Base-by-base conservation (phyloP, 2,329 filamentous ascomycete genomes). In the Allantophomopsis lycopodina region DNA sequence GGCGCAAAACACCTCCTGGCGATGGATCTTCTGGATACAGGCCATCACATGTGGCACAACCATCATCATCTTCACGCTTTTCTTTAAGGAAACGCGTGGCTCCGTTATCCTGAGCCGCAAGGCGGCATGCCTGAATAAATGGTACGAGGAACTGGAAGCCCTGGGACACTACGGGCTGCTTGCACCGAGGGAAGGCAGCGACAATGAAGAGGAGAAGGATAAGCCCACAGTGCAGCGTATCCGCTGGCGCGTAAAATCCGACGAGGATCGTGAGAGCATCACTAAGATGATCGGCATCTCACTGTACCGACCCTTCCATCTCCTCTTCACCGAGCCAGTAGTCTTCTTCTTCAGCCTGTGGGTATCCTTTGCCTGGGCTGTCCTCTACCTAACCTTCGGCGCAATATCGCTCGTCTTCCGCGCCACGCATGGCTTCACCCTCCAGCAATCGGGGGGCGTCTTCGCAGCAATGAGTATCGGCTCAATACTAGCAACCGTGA, bases 21-120 rank as follows among this genome's bases (percentile, higher is more conserved):
- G 84, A 45, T 94, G 87, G 87, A 74, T 88, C 0, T 94, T 93
- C 56, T 94, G 86, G 69, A 68, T 88, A 20, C 88, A 95, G 49
- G 74, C 76, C 7, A 86, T 94, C 35, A 61, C 73, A 16, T 74
- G 78, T 40, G 76, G 66, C 0, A 55, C 76, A 1, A 58, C 91
- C 35, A 71, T 87, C 40, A 48, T 73, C 1, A 60, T 77, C 1
- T 71, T 94, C 16, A 66, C 73, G 10, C 40, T 83, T 5, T 73
- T 85, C 40, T 88, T 94, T 60, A 74, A 76, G 35, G 88, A 95
- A 58, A 94, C 84, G 3, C 67, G 88, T 7, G 87, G 83, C 0
- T 81, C 76, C 0, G 86, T 95, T 1, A 59, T 95, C 6, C 63
- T 95, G 7, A 81, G 79, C 6, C 69, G 76, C 12, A 93, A 88